phyloP scores from a whole-genome alignment of 306 rosid genomes.

The Casuarina cunninghamiana region DNA sequence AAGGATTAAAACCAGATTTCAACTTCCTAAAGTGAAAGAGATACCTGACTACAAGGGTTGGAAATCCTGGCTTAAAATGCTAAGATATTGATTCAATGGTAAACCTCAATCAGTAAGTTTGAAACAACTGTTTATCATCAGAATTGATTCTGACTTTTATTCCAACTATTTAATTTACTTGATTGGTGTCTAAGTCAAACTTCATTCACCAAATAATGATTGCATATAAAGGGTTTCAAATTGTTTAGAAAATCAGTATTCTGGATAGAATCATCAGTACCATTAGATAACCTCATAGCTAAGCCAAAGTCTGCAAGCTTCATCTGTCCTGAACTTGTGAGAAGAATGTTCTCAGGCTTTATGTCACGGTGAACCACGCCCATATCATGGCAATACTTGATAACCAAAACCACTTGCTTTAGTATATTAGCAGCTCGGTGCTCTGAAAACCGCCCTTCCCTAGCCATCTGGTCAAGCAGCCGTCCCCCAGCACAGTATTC shows the following conservation, averaged over 20 bases:
- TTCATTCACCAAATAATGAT: neutral
- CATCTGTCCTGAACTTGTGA: slow-evolving; percentile 5
- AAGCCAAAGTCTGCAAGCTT: slow-evolving; percentile 17
- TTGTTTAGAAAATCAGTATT: neutral
- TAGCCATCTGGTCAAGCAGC: slow-evolving; percentile 7
- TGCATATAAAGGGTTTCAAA: neutral
- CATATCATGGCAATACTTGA: slow-evolving; percentile 15
- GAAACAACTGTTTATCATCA: neutral
- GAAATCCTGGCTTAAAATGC: neutral
- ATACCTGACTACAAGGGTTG: neutral
- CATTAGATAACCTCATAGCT: slow-evolving; percentile 2
- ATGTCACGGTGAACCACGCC: slow-evolving; percentile 6
- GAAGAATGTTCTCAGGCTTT: slow-evolving; percentile 13
- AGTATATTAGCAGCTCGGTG: slow-evolving; percentile 9
- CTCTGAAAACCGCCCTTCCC: slow-evolving; percentile 2
- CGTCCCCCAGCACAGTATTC: slow-evolving; percentile 6
- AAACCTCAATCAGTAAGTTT: neutral
- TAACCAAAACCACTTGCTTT: slow-evolving; percentile 4
- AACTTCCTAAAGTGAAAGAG: neutral
- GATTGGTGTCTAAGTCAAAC: neutral
- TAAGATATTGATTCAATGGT: neutral
- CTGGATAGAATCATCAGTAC: neutral
- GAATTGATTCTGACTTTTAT: neutral
- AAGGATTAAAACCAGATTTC: neutral
- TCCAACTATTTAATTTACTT: neutral